phyloP scores from a whole-genome alignment of 371 early-diverging fungal genomes.

The Cladochytrium tenue region DNA sequence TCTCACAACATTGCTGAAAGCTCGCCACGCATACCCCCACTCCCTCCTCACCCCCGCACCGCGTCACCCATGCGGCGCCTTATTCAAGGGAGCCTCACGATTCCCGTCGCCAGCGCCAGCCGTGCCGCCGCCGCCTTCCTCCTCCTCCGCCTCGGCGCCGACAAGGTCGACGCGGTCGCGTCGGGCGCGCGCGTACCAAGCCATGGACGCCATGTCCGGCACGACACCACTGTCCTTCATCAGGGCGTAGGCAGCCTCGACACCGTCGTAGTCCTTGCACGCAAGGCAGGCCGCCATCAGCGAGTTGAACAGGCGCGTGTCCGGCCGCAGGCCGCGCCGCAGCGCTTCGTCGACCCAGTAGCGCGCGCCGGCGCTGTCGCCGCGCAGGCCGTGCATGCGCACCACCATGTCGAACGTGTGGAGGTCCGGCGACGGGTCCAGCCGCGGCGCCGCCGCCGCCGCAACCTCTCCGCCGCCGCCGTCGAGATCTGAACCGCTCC shows the following conservation, averaged over 20 bases:
- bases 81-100: too few relatives aligned
- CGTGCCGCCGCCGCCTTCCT: not conserved
- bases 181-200: not conserved
- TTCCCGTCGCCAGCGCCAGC: too few relatives aligned
- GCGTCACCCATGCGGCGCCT: too few relatives aligned
- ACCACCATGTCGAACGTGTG: slow-evolving; percentile 37
- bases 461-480: not conserved
- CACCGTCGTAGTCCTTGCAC: slow-evolving; percentile 1
- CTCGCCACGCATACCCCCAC: too few relatives aligned
- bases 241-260: not conserved
- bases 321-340: slow-evolving; percentile 13
- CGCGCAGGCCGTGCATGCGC: slow-evolving; percentile 17
- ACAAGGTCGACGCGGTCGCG: not conserved
- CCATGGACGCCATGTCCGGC: not conserved
- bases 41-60: too few relatives aligned
- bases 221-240: not conserved
- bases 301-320: slow-evolving; percentile 32
- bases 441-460: too few relatives aligned
- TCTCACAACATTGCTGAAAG: too few relatives aligned
- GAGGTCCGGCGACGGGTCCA: slow-evolving; percentile 16
- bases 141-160: not conserved
- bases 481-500: not conserved
- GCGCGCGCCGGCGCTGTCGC: slow-evolving; percentile 22
- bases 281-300: slow-evolving; percentile 23
- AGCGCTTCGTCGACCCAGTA: slow-evolving; percentile 26